Evolutionary conservation across 2,329 filamentous ascomycete species (phyloP).

Genomic region (Claviceps sp.): DNA sequence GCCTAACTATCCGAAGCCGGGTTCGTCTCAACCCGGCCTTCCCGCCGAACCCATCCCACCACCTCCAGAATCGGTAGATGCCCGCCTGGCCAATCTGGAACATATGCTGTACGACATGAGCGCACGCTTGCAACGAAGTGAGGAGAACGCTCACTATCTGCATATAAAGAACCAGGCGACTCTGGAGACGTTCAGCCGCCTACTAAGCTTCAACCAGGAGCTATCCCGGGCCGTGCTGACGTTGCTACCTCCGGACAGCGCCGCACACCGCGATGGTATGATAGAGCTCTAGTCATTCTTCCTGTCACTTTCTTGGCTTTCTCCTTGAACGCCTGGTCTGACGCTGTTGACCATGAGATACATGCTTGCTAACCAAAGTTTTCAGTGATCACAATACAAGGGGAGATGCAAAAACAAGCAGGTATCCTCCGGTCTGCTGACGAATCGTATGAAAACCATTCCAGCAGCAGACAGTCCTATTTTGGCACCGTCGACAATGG

Average conservation of each 20-base stretch:
- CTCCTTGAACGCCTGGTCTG: not conserved
- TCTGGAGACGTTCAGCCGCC: constrained; percentile 62
- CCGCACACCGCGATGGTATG: constrained; percentile 72
- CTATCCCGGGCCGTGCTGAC: constrained; percentile 62
- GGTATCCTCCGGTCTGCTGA: constrained; percentile 44
- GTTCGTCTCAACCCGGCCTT: constrained; percentile 67
- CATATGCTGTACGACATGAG: constrained; percentile 72
- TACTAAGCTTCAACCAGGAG: constrained; percentile 69
- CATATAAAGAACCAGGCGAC: constrained; percentile 70
- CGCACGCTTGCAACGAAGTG: constrained; percentile 61
- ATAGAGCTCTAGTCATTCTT: not conserved
- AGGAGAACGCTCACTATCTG: constrained; percentile 70
- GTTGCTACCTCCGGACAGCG: constrained; percentile 62
- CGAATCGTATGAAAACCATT: constrained; percentile 55
- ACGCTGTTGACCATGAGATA: not conserved
- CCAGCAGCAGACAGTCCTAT: constrained; percentile 53
- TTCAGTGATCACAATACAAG: constrained; percentile 41
- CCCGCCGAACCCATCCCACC: constrained; percentile 66
- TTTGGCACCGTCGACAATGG: constrained; percentile 57
- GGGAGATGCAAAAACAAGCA: constrained; percentile 46
- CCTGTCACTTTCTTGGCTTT: constrained; percentile 13
- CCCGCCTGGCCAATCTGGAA: constrained; percentile 62
- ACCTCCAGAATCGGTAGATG: constrained; percentile 61
- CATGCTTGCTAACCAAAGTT: not conserved
- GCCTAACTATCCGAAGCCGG: constrained; percentile 65